Evolutionary conservation across 2,329 filamentous ascomycete species (phyloP), one percentile per base, ranked within the genome.

Genomic region (Exophiala calicioides): DNA sequence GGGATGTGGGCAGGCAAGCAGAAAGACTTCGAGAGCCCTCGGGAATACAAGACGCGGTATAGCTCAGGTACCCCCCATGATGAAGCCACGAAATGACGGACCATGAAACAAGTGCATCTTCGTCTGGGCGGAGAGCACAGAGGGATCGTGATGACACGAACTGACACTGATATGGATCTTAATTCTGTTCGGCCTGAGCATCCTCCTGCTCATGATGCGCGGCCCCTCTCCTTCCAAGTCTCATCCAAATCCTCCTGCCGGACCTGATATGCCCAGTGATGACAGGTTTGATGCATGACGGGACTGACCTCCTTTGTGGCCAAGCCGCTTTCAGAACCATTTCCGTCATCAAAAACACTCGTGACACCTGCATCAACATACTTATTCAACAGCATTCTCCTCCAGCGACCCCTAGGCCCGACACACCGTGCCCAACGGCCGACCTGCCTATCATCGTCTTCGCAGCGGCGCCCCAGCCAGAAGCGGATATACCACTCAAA

Each of bases 1-100:
- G 88, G 88, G 1, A 80, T 97, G 72, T 97, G 93, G 93, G 75
- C 78, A 46, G 76, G 78, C 23, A 79, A 80, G 50, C 71, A 71
- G 38, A 75, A 74, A 55, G 68, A 75, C 50, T 84, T 84, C 63
- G 90, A 96, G 73, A 95, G 84, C 65, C 93, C 93, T 6, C 80
- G 90, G 58, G 85, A 88, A 50, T 98, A 88, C 69, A 98, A 98
- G 74, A 84, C 62, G 38, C 69, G 80, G 48, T 40, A 57, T 45
- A 44, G 39, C 4, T 27, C 37, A n/a, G 44, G 44, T 4, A 15
- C 43, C 21, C 40, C 44, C 5, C 47, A 49, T 24, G 40, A 56
- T n/a, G n/a, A n/a, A n/a, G n/a, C n/a, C n/a, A n/a, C n/a, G n/a
- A n/a, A n/a, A n/a, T n/a, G n/a, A n/a, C n/a, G n/a, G n/a, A n/a